Evolutionary conservation across 1,284 basidiomycete genomes (phyloP), one percentile per base, ranked within the genome.

Genomic region (Ceratobasidium sp.): DNA sequence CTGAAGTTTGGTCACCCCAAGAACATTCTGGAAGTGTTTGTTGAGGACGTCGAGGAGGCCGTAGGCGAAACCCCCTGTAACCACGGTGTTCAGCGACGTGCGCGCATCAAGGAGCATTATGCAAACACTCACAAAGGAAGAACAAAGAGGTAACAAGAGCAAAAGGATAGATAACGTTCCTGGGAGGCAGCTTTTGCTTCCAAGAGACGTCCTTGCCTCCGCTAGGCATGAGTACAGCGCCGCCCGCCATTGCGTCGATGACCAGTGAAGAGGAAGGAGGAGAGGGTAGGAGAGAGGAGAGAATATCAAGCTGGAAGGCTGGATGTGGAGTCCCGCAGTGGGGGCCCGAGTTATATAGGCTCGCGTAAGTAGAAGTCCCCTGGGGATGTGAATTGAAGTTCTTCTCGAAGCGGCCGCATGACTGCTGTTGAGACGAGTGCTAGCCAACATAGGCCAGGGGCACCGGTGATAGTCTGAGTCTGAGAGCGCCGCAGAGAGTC

Each of bases 1-100:
- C 79, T 94, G 88, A 23, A 91, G 85, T 77, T 90, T 92, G 50
- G 86, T 85, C 79, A 93, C 91, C 1, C 83, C 83, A 76, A 93
- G 90, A 8, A 91, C 86, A 9, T 78, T 79, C 81, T 92, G 92
- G 80, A 93, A 93, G 78, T 93, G 91, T 69, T 91, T 87, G 81
- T 93, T 93, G 73, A 94, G 84, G 41, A 94, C 92, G 80, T 95
- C 93, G 75, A 95, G 89, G 61, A 94, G 86, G 84, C 58, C 58
- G 41, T 60, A 60, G 36, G 58, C 58, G 41, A 60, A 60, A 12
- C 58, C 58, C 58, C 58, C 58, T 60, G 43, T n/a, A 48, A n/a
- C n/a, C n/a, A n/a, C n/a, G 21, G 36, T 39, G 36, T 39, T 23
- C 34, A 60, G 39, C 12, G 21, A 30, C 14, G 12, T 18, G 36